Percentiles rank a stretch among this genome's conserved stretches.
Conservation (phyloP, 345 rosid species). For the Eucalyptus globulus region DNA sequence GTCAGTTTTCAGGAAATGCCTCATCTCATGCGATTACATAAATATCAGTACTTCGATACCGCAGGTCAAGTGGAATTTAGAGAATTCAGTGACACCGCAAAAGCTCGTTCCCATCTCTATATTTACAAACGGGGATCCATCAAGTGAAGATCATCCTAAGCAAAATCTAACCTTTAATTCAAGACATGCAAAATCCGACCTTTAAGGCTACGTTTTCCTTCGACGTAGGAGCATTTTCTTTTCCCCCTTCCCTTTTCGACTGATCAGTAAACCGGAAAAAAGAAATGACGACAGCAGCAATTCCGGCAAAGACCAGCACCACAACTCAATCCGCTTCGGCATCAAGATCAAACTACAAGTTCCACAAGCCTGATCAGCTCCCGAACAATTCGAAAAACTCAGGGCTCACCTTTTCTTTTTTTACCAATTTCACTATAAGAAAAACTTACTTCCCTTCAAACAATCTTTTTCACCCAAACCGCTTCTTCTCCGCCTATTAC, state of each 20-base stretch:
- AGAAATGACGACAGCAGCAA: not conserved
- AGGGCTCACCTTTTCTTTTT: no score
- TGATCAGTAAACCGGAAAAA: not conserved
- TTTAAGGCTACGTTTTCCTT: not conserved
- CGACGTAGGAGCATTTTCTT: not conserved
- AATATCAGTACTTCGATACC: not conserved
- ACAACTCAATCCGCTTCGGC: not conserved
- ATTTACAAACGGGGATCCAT: not conserved
- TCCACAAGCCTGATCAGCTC: not conserved
- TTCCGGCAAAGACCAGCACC: not conserved
- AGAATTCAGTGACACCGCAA: not conserved
- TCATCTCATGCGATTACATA: not conserved
- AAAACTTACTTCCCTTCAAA: no score
- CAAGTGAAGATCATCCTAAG: not conserved
- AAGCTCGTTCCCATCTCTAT: not conserved
- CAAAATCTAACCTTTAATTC: no score
- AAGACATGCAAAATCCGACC: not conserved
- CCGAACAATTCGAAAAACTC: not conserved
- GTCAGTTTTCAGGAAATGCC: not conserved
- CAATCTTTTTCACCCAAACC: no score
- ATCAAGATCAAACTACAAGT: not conserved
- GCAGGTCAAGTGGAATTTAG: not conserved
- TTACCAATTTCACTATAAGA: no score
- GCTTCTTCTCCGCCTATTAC: no score
- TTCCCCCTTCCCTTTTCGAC: not conserved